phyloP scores from a whole-genome alignment of 2,329 filamentous ascomycete species.

The Pseudonectria buxi region DNA sequence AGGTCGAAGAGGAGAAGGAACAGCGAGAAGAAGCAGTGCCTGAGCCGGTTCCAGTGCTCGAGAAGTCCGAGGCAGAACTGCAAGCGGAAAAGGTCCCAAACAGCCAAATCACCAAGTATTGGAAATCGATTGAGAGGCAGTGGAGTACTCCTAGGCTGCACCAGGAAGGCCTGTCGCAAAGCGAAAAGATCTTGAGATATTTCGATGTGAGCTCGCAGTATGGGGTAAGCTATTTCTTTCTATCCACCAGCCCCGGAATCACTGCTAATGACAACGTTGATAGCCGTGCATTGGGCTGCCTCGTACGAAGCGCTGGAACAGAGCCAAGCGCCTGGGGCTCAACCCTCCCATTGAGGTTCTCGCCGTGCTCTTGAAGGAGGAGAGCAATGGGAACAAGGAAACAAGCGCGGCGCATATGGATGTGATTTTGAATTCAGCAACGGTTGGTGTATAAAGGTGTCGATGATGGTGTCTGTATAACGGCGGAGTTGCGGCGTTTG shows the following conservation, averaged over 20 bases:
- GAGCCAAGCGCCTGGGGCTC: constrained; percentile 76
- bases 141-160: constrained; percentile 68
- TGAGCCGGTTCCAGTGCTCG: constrained; percentile 19
- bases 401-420: constrained; percentile 70
- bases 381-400: constrained; percentile 45
- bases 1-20: constrained; percentile 16
- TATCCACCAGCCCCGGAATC: not conserved
- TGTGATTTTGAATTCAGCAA: constrained; percentile 49
- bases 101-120: constrained; percentile 68
- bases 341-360: constrained; percentile 85
- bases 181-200: constrained; percentile 83
- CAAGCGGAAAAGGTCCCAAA: constrained; percentile 60
- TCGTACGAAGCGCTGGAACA: constrained; percentile 78
- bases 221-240: constrained; percentile 60
- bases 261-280: constrained; percentile 8
- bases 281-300: constrained; percentile 84
- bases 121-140: constrained; percentile 63
- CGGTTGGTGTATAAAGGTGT: constrained; percentile 28
- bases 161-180: constrained; percentile 61
- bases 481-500: constrained; percentile 17
- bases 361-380: constrained; percentile 71
- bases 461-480: constrained; percentile 9
- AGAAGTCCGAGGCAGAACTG: constrained; percentile 46
- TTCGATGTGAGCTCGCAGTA: constrained; percentile 91
- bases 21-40: constrained; percentile 16